These are phyloP conservation scores for Vitis riparia DNA, from an alignment of 164 flowering plant species.

Conservation along the genomic window DNA sequence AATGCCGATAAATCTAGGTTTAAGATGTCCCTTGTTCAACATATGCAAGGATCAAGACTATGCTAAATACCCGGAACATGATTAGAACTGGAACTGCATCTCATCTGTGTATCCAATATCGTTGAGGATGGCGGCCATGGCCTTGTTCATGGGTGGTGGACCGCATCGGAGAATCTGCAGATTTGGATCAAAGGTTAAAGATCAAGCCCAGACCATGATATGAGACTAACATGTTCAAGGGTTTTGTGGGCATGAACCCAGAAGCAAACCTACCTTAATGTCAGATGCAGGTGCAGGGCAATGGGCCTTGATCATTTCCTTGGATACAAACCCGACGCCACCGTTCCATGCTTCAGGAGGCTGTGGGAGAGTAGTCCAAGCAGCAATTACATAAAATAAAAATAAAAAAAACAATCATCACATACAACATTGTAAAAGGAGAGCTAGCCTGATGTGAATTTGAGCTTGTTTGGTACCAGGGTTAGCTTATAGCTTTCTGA, in stretches of 20 bases:
- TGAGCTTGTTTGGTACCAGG: not conserved
- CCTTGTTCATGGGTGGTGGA: slow-evolving; percentile 98
- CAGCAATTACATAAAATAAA: too few relatives aligned
- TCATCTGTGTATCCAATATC: slow-evolving; percentile 64
- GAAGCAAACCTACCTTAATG: slow-evolving; percentile 49
- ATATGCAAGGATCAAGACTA: too few relatives aligned
- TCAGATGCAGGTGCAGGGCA: slow-evolving; percentile 91
- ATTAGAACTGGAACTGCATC: slow-evolving; percentile 90
- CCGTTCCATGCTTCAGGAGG: slow-evolving; percentile 97
- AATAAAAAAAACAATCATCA: too few relatives aligned
- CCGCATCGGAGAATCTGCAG: slow-evolving; percentile 86
- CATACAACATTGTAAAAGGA: not conserved
- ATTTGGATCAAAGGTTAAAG: not conserved
- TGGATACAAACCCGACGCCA: slow-evolving; percentile 92
- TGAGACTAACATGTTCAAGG: not conserved
- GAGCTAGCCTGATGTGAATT: not conserved
- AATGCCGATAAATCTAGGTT: too few relatives aligned
- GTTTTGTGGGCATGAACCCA: not conserved
- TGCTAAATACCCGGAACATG: not conserved
- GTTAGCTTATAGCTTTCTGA: too few relatives aligned
- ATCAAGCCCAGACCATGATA: not conserved
- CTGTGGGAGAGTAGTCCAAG: slow-evolving; percentile 33
- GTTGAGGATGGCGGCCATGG: slow-evolving; percentile 86
- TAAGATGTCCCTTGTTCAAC: too few relatives aligned
- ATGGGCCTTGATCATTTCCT: slow-evolving; percentile 91